phyloP scores from a whole-genome alignment of 176 grass and related monocot genomes.

The Secale cereale region DNA sequence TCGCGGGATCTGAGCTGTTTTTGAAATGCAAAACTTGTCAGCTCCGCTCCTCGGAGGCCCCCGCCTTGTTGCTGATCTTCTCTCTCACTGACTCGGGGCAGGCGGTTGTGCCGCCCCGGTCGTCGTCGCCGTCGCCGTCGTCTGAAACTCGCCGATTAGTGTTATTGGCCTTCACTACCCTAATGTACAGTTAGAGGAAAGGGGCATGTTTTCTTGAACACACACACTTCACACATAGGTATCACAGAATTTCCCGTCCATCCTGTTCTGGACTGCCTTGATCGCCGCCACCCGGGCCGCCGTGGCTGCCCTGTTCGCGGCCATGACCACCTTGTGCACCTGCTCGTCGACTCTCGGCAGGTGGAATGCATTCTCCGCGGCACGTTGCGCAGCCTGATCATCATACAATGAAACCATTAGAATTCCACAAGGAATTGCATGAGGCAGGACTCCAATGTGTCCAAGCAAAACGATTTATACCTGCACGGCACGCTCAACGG shows the following conservation, averaged over 20 bases:
- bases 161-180: conserved; percentile 53
- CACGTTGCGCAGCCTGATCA: conserved; percentile 43
- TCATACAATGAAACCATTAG: conserved; percentile 19
- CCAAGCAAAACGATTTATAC: conserved; percentile 22
- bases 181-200: conserved; percentile 66
- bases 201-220: conserved; percentile 18
- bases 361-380: conserved; percentile 22
- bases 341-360: conserved; percentile 51
- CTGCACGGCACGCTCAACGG: conserved; percentile 43
- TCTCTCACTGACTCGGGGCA: conserved; percentile 43
- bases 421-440: conserved; percentile 23
- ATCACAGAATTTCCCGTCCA: conserved; percentile 67
- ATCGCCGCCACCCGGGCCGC: conserved; percentile 53
- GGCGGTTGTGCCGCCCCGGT: conserved; percentile 50
- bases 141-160: conserved; percentile 44
- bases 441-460: background rate
- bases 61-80: conserved; percentile 37
- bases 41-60: conserved; percentile 24
- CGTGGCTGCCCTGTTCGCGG: conserved; percentile 45
- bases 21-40: conserved; percentile 12
- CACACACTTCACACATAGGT: conserved; percentile 47
- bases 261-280: conserved; percentile 73
- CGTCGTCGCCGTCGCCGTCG: conserved; percentile 35
- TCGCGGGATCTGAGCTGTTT: conserved; percentile 32
- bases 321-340: conserved; percentile 51